Base-by-base conservation (phyloP, 345 rosid species). In the Salix koriyanagi region DNA sequence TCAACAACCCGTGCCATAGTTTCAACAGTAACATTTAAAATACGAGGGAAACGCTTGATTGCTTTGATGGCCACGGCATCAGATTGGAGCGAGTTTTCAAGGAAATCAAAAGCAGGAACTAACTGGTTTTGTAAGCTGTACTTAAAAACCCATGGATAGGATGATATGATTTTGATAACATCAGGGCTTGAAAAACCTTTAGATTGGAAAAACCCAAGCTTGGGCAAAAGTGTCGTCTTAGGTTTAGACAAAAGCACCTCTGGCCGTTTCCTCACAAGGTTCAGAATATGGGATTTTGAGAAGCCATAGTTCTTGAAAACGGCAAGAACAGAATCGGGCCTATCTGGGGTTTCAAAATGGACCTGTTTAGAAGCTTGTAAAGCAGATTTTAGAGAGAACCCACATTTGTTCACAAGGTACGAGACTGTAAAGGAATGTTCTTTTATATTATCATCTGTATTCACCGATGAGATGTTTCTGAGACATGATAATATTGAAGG, bases 181-280 rank as follows among this genome's bases (percentile, higher is more conserved):
- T 72, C 77, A 41, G 67, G 7, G 1, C 65, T 50, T 7, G 83
- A 83, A 61, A 71, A 23, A 15, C 81, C 81, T 67, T 44, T 71
- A 10, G 84, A 75, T 7, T 10, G 10, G 16, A 83, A 77, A 37
- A 80, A 83, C 7, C 64, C 69, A 3, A 83, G 16, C 62, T 83
- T 79, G 64, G 74, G 79, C 21, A 42, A 16, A 6, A 76, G 11
- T 13, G 41, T 23, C 8, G 16, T 62, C 13, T 42, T 19, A 28
- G 69, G 26, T 19, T 39, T 1, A 16, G 4, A 41, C 26, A 23
- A 2, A 36, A 36, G 66, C 23, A 69, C 26, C 12, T 1, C 4
- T 6, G 54, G 67, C 2, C 3, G 25, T 16, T 4, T 28, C n/a
- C n/a, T 56, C 16, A 76, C 66, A 25, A 54, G 8, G 10, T 16